Evolutionary conservation across 2,329 filamentous ascomycete genomes (phyloP).

Genomic region (Sphaerulina vaccinii): DNA sequence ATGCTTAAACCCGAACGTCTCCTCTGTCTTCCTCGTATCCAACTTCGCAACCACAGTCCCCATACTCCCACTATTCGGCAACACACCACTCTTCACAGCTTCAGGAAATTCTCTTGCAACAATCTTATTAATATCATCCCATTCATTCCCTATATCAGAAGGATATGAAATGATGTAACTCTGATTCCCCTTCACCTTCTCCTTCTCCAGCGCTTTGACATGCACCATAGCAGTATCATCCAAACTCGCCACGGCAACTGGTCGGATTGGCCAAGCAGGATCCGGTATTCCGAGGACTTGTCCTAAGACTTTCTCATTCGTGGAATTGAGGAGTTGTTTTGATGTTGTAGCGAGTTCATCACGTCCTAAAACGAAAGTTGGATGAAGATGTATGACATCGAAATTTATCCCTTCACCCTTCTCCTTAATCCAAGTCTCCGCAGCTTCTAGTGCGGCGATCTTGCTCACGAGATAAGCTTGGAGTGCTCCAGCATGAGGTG

Average conservation of each 20-base stretch:
- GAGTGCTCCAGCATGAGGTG: conserved; percentile 17
- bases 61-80: conserved; percentile 14
- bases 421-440: conserved; percentile 28
- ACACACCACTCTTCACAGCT: conserved; percentile 10
- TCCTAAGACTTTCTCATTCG: neutral
- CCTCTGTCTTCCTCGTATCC: conserved; percentile 8
- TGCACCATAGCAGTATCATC: conserved; percentile 4
- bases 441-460: conserved; percentile 23
- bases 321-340: conserved; percentile 8
- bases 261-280: neutral
- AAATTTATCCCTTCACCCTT: conserved; percentile 26
- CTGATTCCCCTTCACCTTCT: conserved; percentile 20
- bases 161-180: conserved; percentile 18
- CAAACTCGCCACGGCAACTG: neutral
- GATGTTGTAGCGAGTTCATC: conserved; percentile 25
- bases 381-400: conserved; percentile 33
- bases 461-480: conserved; percentile 33
- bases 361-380: conserved; percentile 33
- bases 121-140: conserved; percentile 20
- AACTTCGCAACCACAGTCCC: neutral
- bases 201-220: conserved; percentile 8
- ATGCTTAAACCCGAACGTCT: conserved; percentile 8
- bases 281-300: neutral
- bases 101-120: conserved; percentile 3
- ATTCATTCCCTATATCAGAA: conserved; percentile 10